phyloP scores from a whole-genome alignment of 139 green algal species.

The Edaphochlamys debaryana region DNA sequence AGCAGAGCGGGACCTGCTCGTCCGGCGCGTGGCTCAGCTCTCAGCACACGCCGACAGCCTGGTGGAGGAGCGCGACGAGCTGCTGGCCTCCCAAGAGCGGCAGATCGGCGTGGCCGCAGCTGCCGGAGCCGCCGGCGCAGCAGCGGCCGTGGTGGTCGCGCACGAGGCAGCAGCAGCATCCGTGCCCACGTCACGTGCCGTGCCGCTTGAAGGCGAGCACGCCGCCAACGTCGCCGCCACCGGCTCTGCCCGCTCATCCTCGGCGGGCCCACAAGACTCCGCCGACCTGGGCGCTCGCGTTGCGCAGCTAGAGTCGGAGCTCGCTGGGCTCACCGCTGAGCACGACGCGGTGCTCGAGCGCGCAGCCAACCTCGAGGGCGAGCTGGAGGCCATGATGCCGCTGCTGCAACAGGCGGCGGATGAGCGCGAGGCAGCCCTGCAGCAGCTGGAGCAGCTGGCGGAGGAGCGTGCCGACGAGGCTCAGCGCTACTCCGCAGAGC shows the following conservation, averaged over 20 bases:
- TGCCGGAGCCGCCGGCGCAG: slow-evolving; percentile 21
- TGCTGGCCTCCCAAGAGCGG: not conserved
- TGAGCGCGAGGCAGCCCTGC: not conserved
- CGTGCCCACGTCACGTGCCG: too few species aligned
- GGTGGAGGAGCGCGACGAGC: not conserved
- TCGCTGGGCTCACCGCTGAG: not conserved
- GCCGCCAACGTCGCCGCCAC: too few species aligned
- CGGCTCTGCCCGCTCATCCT: too few species aligned
- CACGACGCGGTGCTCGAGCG: not conserved
- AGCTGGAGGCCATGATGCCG: slow-evolving; percentile 3
- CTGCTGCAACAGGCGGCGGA: not conserved
- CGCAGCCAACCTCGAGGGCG: not conserved
- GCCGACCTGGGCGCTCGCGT: too few species aligned
- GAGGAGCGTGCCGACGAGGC: not conserved
- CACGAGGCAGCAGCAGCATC: not conserved
- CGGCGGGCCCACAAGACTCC: too few species aligned
- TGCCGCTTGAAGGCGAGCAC: too few species aligned
- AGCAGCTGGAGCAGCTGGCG: not conserved
- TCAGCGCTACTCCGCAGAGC: not conserved
- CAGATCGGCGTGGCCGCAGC: slow-evolving; percentile 9
- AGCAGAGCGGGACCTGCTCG: not conserved
- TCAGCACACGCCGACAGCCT: not conserved
- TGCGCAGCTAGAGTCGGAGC: not conserved
- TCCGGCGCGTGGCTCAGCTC: not conserved
- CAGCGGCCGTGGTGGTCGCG: not conserved